These are phyloP conservation scores for Alnus rubra DNA, from an alignment of 306 rosid genomes.

Conservation along the genomic window DNA sequence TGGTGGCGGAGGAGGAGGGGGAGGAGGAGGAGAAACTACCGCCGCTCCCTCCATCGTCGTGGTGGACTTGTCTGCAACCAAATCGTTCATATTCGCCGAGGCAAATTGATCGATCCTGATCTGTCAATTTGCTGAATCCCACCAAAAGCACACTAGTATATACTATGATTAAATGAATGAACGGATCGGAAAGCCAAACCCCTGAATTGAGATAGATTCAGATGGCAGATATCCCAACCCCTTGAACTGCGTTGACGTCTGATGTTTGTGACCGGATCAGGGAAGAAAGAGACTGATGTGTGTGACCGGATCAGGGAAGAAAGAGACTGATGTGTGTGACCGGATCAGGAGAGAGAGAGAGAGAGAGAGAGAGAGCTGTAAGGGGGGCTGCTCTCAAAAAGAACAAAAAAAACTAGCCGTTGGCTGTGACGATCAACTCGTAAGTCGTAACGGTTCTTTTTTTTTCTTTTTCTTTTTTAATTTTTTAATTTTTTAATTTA, in stretches of 20 bases:
- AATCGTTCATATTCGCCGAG: slow-evolving; percentile 21
- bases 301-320: neutral
- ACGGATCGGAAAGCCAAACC: neutral
- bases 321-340: neutral
- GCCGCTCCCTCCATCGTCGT: slow-evolving; percentile 10
- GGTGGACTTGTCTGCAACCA: slow-evolving; percentile 21
- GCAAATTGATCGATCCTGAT: neutral
- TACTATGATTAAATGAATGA: neutral
- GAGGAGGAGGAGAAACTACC: slow-evolving; percentile 28
- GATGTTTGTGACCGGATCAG: neutral
- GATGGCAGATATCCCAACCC: neutral
- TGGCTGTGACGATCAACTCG: slow-evolving; percentile 12
- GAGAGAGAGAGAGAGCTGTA: neutral
- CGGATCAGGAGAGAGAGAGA: neutral
- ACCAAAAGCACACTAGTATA: neutral
- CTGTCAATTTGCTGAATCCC: neutral
- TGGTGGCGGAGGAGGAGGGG: slow-evolving; percentile 52
- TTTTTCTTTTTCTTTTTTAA: slow-evolving; percentile 1
- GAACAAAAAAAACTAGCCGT: slow-evolving; percentile 40
- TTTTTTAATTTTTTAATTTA: too few relatives aligned
- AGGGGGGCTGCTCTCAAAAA: neutral
- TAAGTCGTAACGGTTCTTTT: slow-evolving; percentile 48
- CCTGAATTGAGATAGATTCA: neutral
- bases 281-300: too few relatives aligned
- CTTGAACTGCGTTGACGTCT: neutral